phyloP scores from a whole-genome alignment of 2,329 filamentous ascomycete genomes.

The Helminthosporium solani region DNA sequence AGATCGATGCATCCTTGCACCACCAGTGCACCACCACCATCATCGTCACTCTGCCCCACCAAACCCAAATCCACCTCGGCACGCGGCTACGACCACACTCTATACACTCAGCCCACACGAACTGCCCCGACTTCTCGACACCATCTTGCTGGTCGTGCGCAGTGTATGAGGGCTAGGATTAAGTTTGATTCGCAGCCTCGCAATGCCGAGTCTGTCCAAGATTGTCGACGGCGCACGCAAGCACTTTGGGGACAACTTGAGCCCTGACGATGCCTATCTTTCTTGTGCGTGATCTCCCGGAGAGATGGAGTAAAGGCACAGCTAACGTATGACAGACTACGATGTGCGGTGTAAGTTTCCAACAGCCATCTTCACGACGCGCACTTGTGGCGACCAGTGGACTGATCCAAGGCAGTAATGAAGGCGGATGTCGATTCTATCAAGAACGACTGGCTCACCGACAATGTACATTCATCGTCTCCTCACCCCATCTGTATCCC shows the following conservation, averaged over 20 bases:
- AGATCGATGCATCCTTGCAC: no score
- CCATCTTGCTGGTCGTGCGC: no score
- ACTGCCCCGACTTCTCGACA: no score
- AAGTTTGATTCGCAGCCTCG: background rate
- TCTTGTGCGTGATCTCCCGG: constrained; percentile 58
- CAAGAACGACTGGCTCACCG: constrained; percentile 92
- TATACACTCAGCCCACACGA: no score
- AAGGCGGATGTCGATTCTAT: constrained; percentile 86
- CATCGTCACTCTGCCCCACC: no score
- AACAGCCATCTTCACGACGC: constrained; percentile 14
- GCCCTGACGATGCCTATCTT: constrained; percentile 67
- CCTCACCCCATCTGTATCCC: background rate
- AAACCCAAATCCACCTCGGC: no score
- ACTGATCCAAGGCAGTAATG: constrained; percentile 62
- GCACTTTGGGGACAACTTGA: constrained; percentile 32
- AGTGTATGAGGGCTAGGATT: background rate
- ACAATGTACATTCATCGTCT: constrained; percentile 65
- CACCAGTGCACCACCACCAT: no score
- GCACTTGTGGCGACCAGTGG: background rate
- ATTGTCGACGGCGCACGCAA: constrained; percentile 27
- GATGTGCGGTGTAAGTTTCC: constrained; percentile 62
- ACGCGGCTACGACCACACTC: no score
- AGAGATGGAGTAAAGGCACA: background rate
- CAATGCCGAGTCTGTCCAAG: constrained; percentile 14
- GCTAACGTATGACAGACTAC: constrained; percentile 52